Base-by-base conservation (phyloP, 2,329 filamentous ascomycete genomes). In the Beauveria sp. region DNA sequence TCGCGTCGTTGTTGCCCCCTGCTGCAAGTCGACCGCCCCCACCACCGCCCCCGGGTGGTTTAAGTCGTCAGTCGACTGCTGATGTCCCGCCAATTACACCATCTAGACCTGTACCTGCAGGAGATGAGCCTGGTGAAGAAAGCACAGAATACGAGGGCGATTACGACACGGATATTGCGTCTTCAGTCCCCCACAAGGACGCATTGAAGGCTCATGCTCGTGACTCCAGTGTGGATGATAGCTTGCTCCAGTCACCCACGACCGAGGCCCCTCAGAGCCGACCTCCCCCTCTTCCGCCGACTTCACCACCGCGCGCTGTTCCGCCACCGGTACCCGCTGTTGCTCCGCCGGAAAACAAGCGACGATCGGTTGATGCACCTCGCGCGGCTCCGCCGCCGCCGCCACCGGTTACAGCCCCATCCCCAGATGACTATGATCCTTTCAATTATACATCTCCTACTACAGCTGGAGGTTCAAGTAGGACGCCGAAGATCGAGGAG, bases 91-190 rank as follows among this genome's bases (percentile, higher is more conserved):
- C 72, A 2, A 67, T 76, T 12, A 75, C 79, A 14, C 76, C 81
- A 26, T 67, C 75, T 60, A 70, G 80, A 64, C 74, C 74, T 12
- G 67, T 69, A 10, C 73, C 76, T 62, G 78, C 77, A 64, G 82
- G 77, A 26, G 88, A 89, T 38, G 86, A 86, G 38, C 87, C 88
- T 16, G 87, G 86, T 28, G 91, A 89, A 63, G 92, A 96, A 69
- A 83, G 91, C 40, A 96, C 91, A 0, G 93, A 97, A 70, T 98
- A 98, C 70, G 95, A 99, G 71, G 95, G 93, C 7, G 95, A 98
- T 71, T 98, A 98, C 72, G 95, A 98, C 68, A 98, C 95, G 7
- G 95, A 98, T 72, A 98, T 98, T 71, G 93, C 89, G 1, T 91
- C 93, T n/a, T 88, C 91, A 10, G 91, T 86, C n/a, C 91, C 90